Evolutionary conservation across 2,329 filamentous ascomycete species (phyloP), one percentile per base, ranked within the genome.

Genomic region (Alternaria triticina): DNA sequence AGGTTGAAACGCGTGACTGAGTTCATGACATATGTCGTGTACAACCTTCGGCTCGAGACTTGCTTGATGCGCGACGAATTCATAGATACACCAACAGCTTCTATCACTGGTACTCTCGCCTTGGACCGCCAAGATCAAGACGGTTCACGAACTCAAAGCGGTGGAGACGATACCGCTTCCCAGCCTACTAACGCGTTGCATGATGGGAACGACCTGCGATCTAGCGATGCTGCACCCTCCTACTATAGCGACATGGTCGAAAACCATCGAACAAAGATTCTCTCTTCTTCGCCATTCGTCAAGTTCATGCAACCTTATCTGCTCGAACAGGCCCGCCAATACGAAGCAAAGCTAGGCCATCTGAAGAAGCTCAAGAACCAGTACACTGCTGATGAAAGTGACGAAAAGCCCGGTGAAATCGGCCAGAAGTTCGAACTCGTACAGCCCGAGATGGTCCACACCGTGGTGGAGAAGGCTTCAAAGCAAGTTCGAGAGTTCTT

Each of bases 21-120:
- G 77, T 98, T 99, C 76, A 97, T 99, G 95, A 91, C 96, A 40
- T 99, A 98, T 71, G 96, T 99, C 20, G 94, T 98, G 12, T 99
- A 99, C 81, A 99, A 97, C 73, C 85, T 99, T 57, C 97, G 97
- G 76, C 86, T 99, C 13, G 96, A 99, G 81, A 97, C 96, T 2
- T 97, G 92, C 71, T 84, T 99, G 49, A 92, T 99, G 87, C 88
- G 93, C 56, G 96, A 99, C 77, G 94, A 97, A 73, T 97, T 93
- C 70, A 91, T 97, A 15, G 88, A 94, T 65, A 90, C 96, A 22
- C 94, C 94, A 2, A 86, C 86, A 27, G 83, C 85, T 9, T 86
- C 88, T 4, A 76, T 83, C 72, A 85, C 73, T n/a, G 76, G 75
- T 4, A 76, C 75, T 23, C 56, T 75, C 20, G 64, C 67, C 10